Evolutionary conservation across 2,329 filamentous ascomycete species (phyloP).

Genomic region (Karstenula rhodostoma): DNA sequence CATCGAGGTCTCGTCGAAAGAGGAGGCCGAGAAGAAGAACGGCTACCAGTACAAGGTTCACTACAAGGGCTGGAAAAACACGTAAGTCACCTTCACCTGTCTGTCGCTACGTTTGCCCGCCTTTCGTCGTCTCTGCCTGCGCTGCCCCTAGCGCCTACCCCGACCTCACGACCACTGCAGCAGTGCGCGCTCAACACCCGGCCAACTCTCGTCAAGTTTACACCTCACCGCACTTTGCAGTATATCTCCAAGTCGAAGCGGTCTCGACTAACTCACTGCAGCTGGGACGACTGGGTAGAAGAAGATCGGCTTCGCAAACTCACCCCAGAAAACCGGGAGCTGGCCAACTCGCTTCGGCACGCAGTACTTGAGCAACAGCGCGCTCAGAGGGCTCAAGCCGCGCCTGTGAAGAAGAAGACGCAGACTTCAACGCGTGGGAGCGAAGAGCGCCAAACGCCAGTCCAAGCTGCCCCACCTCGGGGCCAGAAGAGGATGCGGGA

Average conservation of each 20-base stretch:
- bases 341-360: constrained; percentile 76
- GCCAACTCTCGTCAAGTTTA: neutral
- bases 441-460: constrained; percentile 75
- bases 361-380: constrained; percentile 70
- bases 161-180: constrained; percentile 22
- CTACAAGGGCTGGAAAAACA: constrained; percentile 99
- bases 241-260: neutral
- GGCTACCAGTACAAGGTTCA: constrained; percentile 90
- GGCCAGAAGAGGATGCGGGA: constrained; percentile 79
- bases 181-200: constrained; percentile 12
- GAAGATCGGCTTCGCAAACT: constrained; percentile 93
- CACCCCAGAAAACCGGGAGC: constrained; percentile 91
- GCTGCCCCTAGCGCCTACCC: constrained; percentile 20
- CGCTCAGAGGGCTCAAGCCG: constrained; percentile 52
- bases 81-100: constrained; percentile 62
- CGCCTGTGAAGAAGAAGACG: constrained; percentile 64
- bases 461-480: constrained; percentile 64
- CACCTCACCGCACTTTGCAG: neutral
- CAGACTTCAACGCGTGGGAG: constrained; percentile 73
- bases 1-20: constrained; percentile 74
- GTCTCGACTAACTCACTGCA: constrained; percentile 46
- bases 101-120: constrained; percentile 10
- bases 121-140: constrained; percentile 1
- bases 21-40: constrained; percentile 72
- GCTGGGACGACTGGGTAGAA: constrained; percentile 98